Evolutionary conservation across 2,329 filamentous ascomycete species (phyloP), one percentile per base, ranked within the genome.

Genomic region (Pleochaeta shiraiana): DNA sequence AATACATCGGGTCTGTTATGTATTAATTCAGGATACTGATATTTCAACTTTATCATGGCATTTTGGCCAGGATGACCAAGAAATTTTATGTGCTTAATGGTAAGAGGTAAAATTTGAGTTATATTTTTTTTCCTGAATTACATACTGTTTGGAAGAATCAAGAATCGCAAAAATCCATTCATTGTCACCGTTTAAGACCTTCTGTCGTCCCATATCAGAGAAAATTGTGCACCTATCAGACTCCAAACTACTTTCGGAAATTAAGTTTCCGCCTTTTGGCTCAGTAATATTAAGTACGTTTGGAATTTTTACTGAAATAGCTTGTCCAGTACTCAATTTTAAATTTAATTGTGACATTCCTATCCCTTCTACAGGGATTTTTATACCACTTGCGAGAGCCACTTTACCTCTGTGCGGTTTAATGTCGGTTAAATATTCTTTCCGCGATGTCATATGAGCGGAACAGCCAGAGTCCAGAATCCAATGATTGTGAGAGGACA

Each of bases 101-200:
- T 57, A 57, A 57, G 21, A 57, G 28, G 50, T 57, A 57, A 57
- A 57, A 31, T 28, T n/a, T 57, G 24, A 4, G 16, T 57, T 57
- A 28, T 31, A 28, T 28, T 57, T 4, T 24, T 31, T 31, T 26
- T 60, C 30, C n/a, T 60, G 57, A 60, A 60, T 26, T 60, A 34
- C 33, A 60, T 6, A 60, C 12, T 60, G 57, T 26, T 60, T 60
- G 21, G 33, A 60, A 60, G 57, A 60, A 60, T 60, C 57, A 33
- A 60, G 31, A 60, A 37, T 33, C 12, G 30, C 57, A 34, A 60
- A 60, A 5, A 60, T 60, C 57, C 30, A 60, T 60, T 60, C 30
- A 19, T 60, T 33, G 6, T 60, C 57, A 30, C 19, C 24, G 37
- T n/a, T 1, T 6, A 60, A 60, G 11, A 60, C 9, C 31, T 26